phyloP scores from a whole-genome alignment of 257 asterid genomes.

The Solanum lycopersicoides region DNA sequence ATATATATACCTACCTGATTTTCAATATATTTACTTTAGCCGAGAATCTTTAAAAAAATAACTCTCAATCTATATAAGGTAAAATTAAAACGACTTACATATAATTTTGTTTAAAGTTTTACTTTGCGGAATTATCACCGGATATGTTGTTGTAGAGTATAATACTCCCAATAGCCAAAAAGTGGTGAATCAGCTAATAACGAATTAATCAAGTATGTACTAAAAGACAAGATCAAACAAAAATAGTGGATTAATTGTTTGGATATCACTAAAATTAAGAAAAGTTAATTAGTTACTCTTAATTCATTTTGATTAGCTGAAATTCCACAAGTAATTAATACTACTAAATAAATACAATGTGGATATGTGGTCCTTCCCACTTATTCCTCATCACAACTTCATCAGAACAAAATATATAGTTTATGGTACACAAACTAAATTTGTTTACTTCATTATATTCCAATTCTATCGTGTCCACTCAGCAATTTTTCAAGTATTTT shows the following conservation, averaged over 20 bases:
- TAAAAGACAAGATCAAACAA: not conserved
- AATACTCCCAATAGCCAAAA: not conserved
- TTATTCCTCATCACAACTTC: not conserved
- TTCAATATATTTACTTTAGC: not conserved
- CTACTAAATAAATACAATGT: not conserved
- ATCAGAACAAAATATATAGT: not conserved
- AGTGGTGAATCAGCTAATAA: not conserved
- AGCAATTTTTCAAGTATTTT: not conserved
- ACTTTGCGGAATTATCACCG: too few species aligned
- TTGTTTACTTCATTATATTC: not conserved
- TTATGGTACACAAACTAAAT: not conserved
- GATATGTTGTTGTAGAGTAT: not conserved
- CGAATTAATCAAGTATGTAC: not conserved
- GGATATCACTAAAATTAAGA: not conserved
- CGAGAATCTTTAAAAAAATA: not conserved
- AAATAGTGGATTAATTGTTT: not conserved
- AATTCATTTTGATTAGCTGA: not conserved
- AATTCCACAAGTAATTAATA: not conserved
- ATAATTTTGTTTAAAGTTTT: too few species aligned
- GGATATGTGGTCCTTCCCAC: slow-evolving; percentile 27
- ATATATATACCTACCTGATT: not conserved
- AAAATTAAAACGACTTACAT: too few species aligned
- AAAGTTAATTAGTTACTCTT: not conserved
- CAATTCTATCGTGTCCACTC: not conserved
- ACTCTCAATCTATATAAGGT: too few species aligned